Conservation (phyloP, 208 protist species). For the Angomonas deanei region DNA sequence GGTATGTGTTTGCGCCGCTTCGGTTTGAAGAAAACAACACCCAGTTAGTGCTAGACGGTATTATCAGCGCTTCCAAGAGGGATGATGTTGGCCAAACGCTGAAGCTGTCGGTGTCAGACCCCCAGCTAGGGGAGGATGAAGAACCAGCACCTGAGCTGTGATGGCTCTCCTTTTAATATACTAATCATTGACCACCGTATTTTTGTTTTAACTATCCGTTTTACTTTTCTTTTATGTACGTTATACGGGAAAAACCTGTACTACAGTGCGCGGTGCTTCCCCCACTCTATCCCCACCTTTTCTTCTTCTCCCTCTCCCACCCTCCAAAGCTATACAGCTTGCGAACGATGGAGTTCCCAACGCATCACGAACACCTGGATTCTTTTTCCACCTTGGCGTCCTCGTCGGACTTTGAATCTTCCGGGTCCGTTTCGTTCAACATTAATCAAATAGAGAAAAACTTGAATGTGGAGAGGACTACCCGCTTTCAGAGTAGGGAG, state of each 20-base stretch:
- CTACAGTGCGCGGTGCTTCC: too few species aligned
- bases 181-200: neutral
- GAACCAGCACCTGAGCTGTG: neutral
- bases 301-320: too few species aligned
- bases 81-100: constrained; percentile 3
- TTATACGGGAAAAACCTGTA: neutral
- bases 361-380: neutral
- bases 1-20: constrained; percentile 67
- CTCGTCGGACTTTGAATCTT: neutral
- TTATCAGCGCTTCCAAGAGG: constrained; percentile 5
- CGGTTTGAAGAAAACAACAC: constrained; percentile 19
- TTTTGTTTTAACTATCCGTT: neutral
- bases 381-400: neutral
- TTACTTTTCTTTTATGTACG: neutral
- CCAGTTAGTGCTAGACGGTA: constrained; percentile 15
- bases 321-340: too few species aligned
- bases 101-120: constrained; percentile 14
- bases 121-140: neutral
- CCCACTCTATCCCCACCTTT: too few species aligned
- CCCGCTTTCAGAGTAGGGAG: too few species aligned
- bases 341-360: too few species aligned
- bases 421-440: neutral
- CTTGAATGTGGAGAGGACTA: too few species aligned
- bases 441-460: neutral
- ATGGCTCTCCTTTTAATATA: neutral